Evolutionary conservation across 2,329 filamentous ascomycete genomes (phyloP).

Genomic region (Penicillium aurantiogriseum): DNA sequence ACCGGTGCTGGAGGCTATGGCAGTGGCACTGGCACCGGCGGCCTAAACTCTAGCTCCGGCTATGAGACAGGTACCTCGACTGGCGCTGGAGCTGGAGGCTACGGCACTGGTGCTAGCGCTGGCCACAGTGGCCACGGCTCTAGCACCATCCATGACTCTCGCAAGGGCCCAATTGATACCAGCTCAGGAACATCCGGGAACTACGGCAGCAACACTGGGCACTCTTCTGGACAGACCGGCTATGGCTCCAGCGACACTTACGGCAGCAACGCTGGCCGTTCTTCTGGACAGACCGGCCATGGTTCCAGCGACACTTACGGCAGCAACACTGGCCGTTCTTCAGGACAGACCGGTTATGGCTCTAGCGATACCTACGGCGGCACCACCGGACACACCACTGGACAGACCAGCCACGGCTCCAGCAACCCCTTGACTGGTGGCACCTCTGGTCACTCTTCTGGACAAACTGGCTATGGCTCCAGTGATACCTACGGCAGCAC

Average conservation of each 20-base stretch:
- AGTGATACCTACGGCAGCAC: not conserved
- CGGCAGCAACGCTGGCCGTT: not conserved
- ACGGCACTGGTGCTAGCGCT: not conserved
- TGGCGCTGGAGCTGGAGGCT: not conserved
- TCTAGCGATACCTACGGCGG: not conserved
- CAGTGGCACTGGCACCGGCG: not conserved
- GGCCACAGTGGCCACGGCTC: slow-evolving; percentile 1
- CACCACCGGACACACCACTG: not conserved
- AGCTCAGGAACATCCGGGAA: not conserved
- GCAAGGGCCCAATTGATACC: not conserved
- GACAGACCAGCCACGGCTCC: not conserved
- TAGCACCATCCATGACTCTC: slow-evolving; percentile 2
- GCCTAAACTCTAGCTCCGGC: not conserved
- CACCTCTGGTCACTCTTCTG: not conserved
- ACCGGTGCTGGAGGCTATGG: not conserved
- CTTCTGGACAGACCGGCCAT: not conserved
- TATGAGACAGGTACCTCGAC: not conserved
- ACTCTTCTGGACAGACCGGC: not conserved
- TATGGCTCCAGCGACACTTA: not conserved
- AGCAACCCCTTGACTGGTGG: not conserved
- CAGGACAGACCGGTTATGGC: not conserved
- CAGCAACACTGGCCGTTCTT: not conserved
- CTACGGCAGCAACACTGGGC: not conserved
- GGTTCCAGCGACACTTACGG: not conserved
- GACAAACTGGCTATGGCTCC: not conserved